Conservation (phyloP, 495 filamentous ascomycete species). For the Penicillium pulvis region DNA sequence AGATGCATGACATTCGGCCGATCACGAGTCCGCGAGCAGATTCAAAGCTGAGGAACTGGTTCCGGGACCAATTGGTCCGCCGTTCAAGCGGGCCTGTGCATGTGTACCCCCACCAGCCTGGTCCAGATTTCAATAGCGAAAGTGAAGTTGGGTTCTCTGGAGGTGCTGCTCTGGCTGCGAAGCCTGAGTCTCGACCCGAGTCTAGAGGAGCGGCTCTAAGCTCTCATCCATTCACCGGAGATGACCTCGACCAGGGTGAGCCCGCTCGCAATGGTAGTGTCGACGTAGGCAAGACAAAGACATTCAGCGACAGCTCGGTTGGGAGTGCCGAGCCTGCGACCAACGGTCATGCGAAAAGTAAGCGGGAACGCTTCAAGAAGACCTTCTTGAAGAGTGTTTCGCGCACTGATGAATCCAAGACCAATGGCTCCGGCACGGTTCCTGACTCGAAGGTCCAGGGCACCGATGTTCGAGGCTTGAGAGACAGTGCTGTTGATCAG, state of each 20-base stretch:
- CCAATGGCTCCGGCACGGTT: slow-evolving; percentile 50
- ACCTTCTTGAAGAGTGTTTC: slow-evolving; percentile 31
- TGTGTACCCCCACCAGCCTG: slow-evolving; percentile 29
- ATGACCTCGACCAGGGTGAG: slow-evolving; percentile 26
- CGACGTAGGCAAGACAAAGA: slow-evolving; percentile 15
- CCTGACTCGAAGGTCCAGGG: slow-evolving; percentile 38
- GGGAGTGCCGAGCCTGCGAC: slow-evolving; percentile 8
- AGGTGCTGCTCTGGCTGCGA: slow-evolving; percentile 24
- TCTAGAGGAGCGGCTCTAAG: slow-evolving; percentile 30
- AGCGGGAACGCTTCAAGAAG: slow-evolving; percentile 25
- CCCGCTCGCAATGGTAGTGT: slow-evolving; percentile 17
- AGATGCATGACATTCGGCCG: slow-evolving; percentile 20
- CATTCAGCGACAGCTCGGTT: slow-evolving; percentile 18
- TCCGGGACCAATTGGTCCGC: slow-evolving; percentile 29
- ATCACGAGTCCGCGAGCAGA: slow-evolving; percentile 28
- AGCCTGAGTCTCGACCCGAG: slow-evolving; percentile 11
- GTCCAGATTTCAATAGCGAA: slow-evolving; percentile 23
- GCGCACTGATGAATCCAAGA: slow-evolving; percentile 25
- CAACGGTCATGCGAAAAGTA: slow-evolving; percentile 23
- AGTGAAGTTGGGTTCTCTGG: slow-evolving; percentile 24
- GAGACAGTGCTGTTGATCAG: slow-evolving; percentile 52
- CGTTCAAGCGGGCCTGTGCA: slow-evolving; percentile 24
- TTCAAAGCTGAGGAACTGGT: slow-evolving; percentile 34
- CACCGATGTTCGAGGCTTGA: slow-evolving; percentile 43
- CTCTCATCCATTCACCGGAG: slow-evolving; percentile 35